Percentiles rank a stretch among this genome's conserved stretches.
These are phyloP conservation scores for Penicillium salamii DNA, from an alignment of 495 filamentous ascomycete species.

Conservation along the genomic window DNA sequence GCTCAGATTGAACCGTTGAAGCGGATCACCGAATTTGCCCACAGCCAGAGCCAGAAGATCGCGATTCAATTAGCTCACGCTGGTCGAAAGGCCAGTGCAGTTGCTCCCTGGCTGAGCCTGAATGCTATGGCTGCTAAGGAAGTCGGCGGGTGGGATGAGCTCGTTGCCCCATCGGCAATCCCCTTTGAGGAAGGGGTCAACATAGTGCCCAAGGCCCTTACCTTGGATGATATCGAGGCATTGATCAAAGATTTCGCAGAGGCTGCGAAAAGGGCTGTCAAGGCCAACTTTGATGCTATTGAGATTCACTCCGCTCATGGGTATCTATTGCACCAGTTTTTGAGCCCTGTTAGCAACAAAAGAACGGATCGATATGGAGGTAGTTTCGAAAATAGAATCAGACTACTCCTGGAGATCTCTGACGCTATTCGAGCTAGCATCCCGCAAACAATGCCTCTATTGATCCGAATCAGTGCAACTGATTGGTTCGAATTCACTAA, in stretches of 20 bases:
- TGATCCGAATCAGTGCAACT: slow-evolving; percentile 52
- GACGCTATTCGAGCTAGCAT: slow-evolving; percentile 45
- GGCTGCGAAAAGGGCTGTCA: slow-evolving; percentile 45
- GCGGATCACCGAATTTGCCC: slow-evolving; percentile 60
- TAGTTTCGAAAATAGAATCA: slow-evolving; percentile 49
- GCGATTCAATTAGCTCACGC: slow-evolving; percentile 71
- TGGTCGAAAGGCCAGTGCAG: slow-evolving; percentile 65
- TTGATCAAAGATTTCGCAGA: slow-evolving; percentile 47
- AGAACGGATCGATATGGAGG: slow-evolving; percentile 57
- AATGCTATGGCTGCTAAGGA: slow-evolving; percentile 35
- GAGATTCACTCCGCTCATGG: slow-evolving; percentile 53
- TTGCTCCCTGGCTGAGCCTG: slow-evolving; percentile 60
- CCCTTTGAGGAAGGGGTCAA: slow-evolving; percentile 33
- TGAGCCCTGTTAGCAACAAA: slow-evolving; percentile 55
- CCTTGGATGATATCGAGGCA: slow-evolving; percentile 42
- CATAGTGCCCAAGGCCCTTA: slow-evolving; percentile 48
- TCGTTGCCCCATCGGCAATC: slow-evolving; percentile 50
- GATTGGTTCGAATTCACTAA: slow-evolving; percentile 53
- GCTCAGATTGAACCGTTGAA: slow-evolving; percentile 58
- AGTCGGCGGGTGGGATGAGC: slow-evolving; percentile 62
- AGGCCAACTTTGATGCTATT: slow-evolving; percentile 48
- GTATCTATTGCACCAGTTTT: slow-evolving; percentile 58
- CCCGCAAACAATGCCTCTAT: slow-evolving; percentile 56
- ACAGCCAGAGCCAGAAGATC: slow-evolving; percentile 61
- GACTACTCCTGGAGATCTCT: slow-evolving; percentile 50